Base-by-base conservation (phyloP, 1,284 basidiomycete genomes). In the Neonothopanus nambi region DNA sequence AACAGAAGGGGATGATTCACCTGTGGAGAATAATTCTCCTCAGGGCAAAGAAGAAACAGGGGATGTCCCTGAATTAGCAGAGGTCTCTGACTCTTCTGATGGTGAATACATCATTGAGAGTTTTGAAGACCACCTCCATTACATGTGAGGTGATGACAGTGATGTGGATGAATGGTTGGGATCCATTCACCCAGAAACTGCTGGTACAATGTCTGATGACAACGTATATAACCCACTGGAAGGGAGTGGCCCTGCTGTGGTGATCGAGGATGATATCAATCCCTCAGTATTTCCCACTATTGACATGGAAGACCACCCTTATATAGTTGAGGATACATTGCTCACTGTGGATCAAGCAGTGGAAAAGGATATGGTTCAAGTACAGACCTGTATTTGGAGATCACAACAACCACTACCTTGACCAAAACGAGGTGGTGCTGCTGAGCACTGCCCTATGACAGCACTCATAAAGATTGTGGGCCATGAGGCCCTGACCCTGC, bases 381-480 rank as follows among this genome's bases (percentile, higher is more conserved):
- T 18, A n/a, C 18, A 43, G 15, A 15, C 18, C 3, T 9, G 17
- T 13, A 35, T 46, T 26, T 15, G 43, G 3, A 37, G 28, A 15
- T 46, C 51, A 12, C 17, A n/a, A 17, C 6, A 37, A 26, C 15
- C 30, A 5, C 36, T 52, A 15, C 21, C n/a, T 13, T 9, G 51
- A 3, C 51, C 43, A 30, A 24, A 39, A 28, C 28, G 44, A 18
- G 43, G 51, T 12, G 17, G 17, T 21, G 17, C 17, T 17, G 12
- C 21, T 15, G 40, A 46, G 23, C 20, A 36, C 8, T 20, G 40
- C 48, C 50, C 26, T 37, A 36, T 58, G 28, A 50, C 51, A 9
- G 52, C 45, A 5, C 38, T 52, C 20, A 37, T 55, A 1, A 38
- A 36, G 1, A 55, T 59, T 11, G 41, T 33, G n/a, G 58, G 58